phyloP scores from a whole-genome alignment of 495 filamentous ascomycete genomes.

The Penicillium argentinense region DNA sequence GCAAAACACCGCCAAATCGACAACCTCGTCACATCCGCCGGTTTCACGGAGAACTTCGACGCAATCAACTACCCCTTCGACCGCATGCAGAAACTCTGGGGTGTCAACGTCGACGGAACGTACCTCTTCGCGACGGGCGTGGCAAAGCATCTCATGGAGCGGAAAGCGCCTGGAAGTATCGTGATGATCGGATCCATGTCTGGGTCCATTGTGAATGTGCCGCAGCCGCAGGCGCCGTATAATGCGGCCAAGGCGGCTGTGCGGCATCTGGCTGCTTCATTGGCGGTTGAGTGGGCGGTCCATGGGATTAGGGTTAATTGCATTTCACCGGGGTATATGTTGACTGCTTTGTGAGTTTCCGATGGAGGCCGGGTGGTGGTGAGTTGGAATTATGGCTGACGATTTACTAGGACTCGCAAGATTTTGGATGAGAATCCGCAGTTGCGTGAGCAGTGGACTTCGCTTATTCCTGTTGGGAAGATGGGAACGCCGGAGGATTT shows the following conservation, averaged over 20 bases:
- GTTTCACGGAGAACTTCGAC: slow-evolving; percentile 94
- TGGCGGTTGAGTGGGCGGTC: slow-evolving; percentile 89
- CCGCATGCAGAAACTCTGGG: slow-evolving; percentile 87
- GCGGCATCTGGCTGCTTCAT: slow-evolving; percentile 72
- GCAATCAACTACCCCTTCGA: slow-evolving; percentile 86
- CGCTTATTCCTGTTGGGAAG: slow-evolving; percentile 83
- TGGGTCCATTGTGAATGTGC: slow-evolving; percentile 87
- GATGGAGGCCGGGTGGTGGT: no score
- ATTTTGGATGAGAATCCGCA: slow-evolving; percentile 92
- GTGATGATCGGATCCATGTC: slow-evolving; percentile 97
- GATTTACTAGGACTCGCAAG: slow-evolving; percentile 75
- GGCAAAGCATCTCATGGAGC: slow-evolving; percentile 85
- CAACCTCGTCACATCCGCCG: slow-evolving; percentile 90
- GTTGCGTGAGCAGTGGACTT: slow-evolving; percentile 82
- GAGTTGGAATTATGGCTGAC: no score
- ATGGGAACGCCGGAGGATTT: slow-evolving; percentile 92
- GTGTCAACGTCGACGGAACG: slow-evolving; percentile 92
- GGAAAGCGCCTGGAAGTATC: slow-evolving; percentile 76
- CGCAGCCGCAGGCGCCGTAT: slow-evolving; percentile 91
- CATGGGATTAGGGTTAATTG: slow-evolving; percentile 85
- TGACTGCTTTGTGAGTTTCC: slow-evolving; percentile 81
- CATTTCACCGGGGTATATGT: slow-evolving; percentile 91
- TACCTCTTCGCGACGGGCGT: slow-evolving; percentile 84
- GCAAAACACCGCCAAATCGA: slow-evolving; percentile 78
- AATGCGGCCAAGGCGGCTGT: slow-evolving; percentile 90